Percentiles rank a stretch among this genome's conserved stretches.
Evolutionary conservation across 352 stramenopile genomes (phyloP).

Genomic region (Globisporangium mamillatum): DNA sequence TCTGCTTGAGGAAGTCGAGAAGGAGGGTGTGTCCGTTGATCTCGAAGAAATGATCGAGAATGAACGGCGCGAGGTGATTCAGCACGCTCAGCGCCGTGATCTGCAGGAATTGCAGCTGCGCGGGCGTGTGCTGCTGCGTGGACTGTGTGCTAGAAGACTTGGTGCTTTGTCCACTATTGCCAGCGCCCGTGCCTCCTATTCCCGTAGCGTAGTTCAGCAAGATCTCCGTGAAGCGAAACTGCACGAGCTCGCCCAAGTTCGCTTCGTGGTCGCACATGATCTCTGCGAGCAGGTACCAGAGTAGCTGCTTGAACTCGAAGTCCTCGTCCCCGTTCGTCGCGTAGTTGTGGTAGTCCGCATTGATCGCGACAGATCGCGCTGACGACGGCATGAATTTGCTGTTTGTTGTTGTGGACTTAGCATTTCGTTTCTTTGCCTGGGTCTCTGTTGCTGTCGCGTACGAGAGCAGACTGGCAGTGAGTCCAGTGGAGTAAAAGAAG

Average conservation of each 20-base stretch:
- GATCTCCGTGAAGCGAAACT: conserved; percentile 70
- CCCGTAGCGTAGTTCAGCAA: conserved; percentile 54
- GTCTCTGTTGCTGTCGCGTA: conserved; percentile 46
- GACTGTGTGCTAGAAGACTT: conserved; percentile 2
- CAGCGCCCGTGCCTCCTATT: conserved; percentile 6
- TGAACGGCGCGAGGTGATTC: conserved; percentile 44
- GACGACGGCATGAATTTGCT: conserved; percentile 12
- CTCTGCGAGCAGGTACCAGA: conserved; percentile 67
- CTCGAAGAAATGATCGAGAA: conserved; percentile 62
- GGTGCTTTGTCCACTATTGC: background rate
- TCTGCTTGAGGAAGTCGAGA: conserved; percentile 48
- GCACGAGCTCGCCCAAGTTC: conserved; percentile 52
- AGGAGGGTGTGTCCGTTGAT: conserved; percentile 43
- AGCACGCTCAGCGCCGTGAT: conserved; percentile 55
- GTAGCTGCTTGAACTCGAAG: conserved; percentile 81
- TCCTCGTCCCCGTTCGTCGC: conserved; percentile 69
- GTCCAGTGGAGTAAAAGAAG: conserved; percentile 54
- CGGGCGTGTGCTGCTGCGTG: conserved; percentile 37
- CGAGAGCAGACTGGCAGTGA: conserved; percentile 57
- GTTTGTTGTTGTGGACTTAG: conserved; percentile 5
- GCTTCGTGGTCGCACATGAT: conserved; percentile 44
- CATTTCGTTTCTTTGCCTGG: conserved; percentile 10
- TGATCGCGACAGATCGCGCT: conserved; percentile 30
- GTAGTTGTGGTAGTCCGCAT: conserved; percentile 55
- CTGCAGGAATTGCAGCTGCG: conserved; percentile 56